Evolutionary conservation across 805 yeast species (phyloP), one percentile per base, ranked within the genome.

Genomic region (Wickerhamomyces pijperi): DNA sequence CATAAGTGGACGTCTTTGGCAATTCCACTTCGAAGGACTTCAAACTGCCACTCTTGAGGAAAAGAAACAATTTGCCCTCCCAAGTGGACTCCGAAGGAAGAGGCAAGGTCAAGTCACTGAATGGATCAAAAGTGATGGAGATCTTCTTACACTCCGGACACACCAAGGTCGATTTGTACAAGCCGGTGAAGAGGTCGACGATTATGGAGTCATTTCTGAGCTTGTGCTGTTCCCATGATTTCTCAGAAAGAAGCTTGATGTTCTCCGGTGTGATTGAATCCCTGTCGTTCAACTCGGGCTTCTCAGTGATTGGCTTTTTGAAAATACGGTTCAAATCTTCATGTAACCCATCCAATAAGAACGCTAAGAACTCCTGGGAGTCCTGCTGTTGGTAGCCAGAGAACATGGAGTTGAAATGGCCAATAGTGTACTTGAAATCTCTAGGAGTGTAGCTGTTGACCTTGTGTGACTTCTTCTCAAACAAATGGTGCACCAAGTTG

Each of bases 101-200:
- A 0, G 97, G 97, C 34, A 90, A 62, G 0, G 98, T 87, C 46
- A 90, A 62, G 53, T 87, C 96, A 60, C 78, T 85, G 54, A 77
- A 90, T 0, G 98, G 97, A 56, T 90, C 98, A 61, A 88, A 92
- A 0, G 97, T 88, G 19, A 90, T 71, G 20, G 94, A 81, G 7
- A 83, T 72, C 48, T 80, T 80, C 16, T 68, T 55, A 59, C 98
- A 92, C 8, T 62, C 77, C 0, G 97, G 97, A 54, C 98, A 90
- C 12, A 81, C 70, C 39, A 92, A 65, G 0, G 96, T 87, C 2
- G 95, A 86, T 58, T 88, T 84, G 57, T 90, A 92, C 51, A 86
- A 54, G 0, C 97, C 97, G 9, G 88, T 82, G 64, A 90, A 92
- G 32, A 92, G 63, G 54, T 92, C 97, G 19, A 77, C 70, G 17